Conservation (phyloP, 2,329 filamentous ascomycete species). For the Xylariales sp. region DNA sequence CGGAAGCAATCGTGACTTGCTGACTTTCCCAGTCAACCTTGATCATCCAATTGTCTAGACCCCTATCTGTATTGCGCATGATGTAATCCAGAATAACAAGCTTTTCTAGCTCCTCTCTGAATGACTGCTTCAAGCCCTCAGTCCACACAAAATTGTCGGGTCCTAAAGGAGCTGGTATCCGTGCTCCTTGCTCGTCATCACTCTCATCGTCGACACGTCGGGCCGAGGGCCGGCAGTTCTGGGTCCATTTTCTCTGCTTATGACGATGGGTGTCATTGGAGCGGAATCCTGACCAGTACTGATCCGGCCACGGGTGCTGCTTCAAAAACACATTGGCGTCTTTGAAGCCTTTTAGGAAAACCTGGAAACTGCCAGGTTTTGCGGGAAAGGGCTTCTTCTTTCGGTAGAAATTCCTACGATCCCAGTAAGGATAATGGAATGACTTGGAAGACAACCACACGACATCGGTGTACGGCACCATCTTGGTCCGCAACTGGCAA, state of each 20-base stretch:
- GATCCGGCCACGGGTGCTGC: conserved; percentile 96
- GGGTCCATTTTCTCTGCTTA: conserved; percentile 71
- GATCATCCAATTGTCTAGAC: conserved; percentile 99
- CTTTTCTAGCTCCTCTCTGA: conserved; percentile 93
- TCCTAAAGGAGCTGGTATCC: conserved; percentile 31
- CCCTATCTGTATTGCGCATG: conserved; percentile 97
- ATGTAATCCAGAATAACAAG: conserved; percentile 97
- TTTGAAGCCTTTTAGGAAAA: conserved; percentile 95
- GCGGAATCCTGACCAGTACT: conserved; percentile 68
- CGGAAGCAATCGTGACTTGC: conserved; percentile 79
- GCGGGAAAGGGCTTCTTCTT: conserved; percentile 82
- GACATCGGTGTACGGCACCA: conserved; percentile 96
- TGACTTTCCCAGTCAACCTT: conserved; percentile 84
- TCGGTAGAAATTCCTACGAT: conserved; percentile 79
- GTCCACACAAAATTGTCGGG: conserved; percentile 76
- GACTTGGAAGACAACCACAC: conserved; percentile 93
- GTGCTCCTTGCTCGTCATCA: conserved; percentile 38
- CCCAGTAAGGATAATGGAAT: conserved; percentile 98
- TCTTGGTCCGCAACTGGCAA: conserved; percentile 78
- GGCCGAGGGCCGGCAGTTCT: conserved; percentile 68
- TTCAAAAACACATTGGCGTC: conserved; percentile 94
- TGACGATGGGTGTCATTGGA: conserved; percentile 62
- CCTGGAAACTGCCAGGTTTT: conserved; percentile 94
- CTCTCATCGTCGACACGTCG: conserved; percentile 41
- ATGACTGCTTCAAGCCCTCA: conserved; percentile 80